Conservation (phyloP, 2,329 filamentous ascomycete species). For the Fusarium citri region DNA sequence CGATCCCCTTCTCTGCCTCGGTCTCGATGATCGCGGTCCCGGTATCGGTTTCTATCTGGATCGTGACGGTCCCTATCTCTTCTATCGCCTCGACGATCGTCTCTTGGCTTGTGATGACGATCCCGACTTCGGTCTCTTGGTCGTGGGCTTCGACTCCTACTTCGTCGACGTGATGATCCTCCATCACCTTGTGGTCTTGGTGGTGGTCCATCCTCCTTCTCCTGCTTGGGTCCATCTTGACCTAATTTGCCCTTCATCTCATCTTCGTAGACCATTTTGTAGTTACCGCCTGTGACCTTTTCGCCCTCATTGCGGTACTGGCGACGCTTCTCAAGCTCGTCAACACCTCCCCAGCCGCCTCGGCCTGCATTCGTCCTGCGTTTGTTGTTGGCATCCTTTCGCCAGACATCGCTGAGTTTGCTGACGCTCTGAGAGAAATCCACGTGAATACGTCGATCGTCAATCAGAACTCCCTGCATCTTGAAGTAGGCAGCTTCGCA, state of each 20-base stretch:
- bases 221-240: constrained; percentile 51
- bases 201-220: constrained; percentile 28
- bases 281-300: constrained; percentile 61
- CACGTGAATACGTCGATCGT: constrained; percentile 97
- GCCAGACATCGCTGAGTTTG: constrained; percentile 90
- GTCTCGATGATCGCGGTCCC: constrained; percentile 48
- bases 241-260: constrained; percentile 68
- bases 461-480: constrained; percentile 97
- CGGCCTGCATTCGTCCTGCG: constrained; percentile 66
- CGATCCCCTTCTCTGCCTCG: constrained; percentile 39
- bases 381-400: constrained; percentile 85
- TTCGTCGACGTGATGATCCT: constrained; percentile 7
- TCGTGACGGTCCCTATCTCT: constrained; percentile 45
- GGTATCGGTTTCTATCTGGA: constrained; percentile 46
- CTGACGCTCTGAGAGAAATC: constrained; percentile 97
- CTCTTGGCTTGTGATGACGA: constrained; percentile 42
- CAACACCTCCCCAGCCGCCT: constrained; percentile 92
- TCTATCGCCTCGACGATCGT: constrained; percentile 44
- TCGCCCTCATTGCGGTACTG: constrained; percentile 83
- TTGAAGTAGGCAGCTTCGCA: constrained; percentile 98
- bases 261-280: constrained; percentile 85
- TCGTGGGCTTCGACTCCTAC: constrained; percentile 40
- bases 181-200: constrained; percentile 17
- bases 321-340: constrained; percentile 86
- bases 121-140: constrained; percentile 44